A percentile compares a stretch with the other conserved stretches of the same genome.
phyloP scores from a whole-genome alignment of 1,139 yeast species.

The Kurtzmaniella natalensis region DNA sequence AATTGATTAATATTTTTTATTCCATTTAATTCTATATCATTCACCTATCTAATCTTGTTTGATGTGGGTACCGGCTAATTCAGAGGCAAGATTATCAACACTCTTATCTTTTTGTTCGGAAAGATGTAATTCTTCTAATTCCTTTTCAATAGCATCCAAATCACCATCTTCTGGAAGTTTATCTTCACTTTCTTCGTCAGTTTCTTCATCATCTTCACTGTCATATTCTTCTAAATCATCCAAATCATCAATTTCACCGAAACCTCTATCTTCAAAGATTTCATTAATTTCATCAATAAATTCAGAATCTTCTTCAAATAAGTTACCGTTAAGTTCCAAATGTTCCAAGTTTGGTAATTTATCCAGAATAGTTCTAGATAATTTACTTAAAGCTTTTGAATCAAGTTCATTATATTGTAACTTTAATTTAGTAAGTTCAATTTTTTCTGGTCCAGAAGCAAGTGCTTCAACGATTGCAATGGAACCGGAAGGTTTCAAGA shows the following conservation, averaged over 20 bases:
- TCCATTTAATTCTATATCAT: too few species aligned
- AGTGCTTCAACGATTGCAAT: slow-evolving; percentile 47
- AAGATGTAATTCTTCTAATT: slow-evolving; percentile 34
- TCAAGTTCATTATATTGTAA: slow-evolving; percentile 91
- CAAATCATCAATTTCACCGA: slow-evolving; percentile 82
- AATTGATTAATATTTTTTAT: too few species aligned
- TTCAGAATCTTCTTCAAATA: slow-evolving; percentile 52
- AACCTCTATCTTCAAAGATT: slow-evolving; percentile 68
- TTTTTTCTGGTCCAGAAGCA: slow-evolving; percentile 29
- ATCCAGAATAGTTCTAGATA: slow-evolving; percentile 48
- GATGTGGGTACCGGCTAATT: slow-evolving; percentile 52
- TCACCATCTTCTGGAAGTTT: slow-evolving; percentile 48
- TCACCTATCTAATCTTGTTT: slow-evolving; percentile 11
- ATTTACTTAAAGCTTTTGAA: slow-evolving; percentile 52
- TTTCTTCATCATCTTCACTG: slow-evolving; percentile 80
- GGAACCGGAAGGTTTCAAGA: slow-evolving; percentile 76
- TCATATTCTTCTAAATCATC: slow-evolving; percentile 92
- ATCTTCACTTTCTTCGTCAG: slow-evolving; percentile 62
- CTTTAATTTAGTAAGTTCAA: slow-evolving; percentile 52
- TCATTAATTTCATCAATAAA: slow-evolving; percentile 32
- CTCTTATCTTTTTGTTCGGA: slow-evolving; percentile 27
- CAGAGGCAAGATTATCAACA: slow-evolving; percentile 60
- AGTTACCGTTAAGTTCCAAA: slow-evolving; percentile 89
- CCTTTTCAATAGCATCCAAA: slow-evolving; percentile 57
- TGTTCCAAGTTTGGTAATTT: slow-evolving; percentile 58